Conservation (phyloP, 306 rosid species). For the Begonia masoniana region DNA sequence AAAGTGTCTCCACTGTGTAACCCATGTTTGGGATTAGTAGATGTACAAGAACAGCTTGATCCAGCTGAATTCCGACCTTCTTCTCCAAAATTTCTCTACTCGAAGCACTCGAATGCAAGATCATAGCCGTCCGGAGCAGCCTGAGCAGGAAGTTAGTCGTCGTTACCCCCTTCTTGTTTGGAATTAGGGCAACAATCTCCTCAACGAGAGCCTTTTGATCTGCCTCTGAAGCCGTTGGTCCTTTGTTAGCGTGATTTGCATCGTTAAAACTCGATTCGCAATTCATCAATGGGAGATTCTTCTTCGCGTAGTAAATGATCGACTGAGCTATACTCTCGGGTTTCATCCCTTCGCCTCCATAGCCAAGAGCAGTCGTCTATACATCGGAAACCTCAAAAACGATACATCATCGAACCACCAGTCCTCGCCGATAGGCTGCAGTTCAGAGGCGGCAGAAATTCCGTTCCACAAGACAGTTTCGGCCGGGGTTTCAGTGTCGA, state of each 20-base stretch:
- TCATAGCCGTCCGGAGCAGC: constrained; percentile 57
- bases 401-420: constrained; percentile 88
- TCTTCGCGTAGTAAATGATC: constrained; percentile 60
- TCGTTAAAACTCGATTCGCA: constrained; percentile 36
- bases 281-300: constrained; percentile 42
- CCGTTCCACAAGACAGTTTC: constrained; percentile 61
- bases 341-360: constrained; percentile 44
- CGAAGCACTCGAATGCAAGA: constrained; percentile 40
- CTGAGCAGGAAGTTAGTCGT: constrained; percentile 57
- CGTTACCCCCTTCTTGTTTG: constrained; percentile 39
- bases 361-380: constrained; percentile 45
- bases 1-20: constrained; percentile 69
- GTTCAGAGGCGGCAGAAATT: constrained; percentile 26
- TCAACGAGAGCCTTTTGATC: constrained; percentile 69
- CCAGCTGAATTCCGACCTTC: constrained; percentile 58
- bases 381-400: constrained; percentile 38
- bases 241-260: constrained; percentile 24
- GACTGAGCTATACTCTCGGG: constrained; percentile 52
- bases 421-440: constrained; percentile 39
- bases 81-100: constrained; percentile 54
- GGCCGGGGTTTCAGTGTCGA: constrained; percentile 26
- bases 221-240: constrained; percentile 29
- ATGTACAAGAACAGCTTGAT: constrained; percentile 67
- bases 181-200: constrained; percentile 57
- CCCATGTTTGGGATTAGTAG: constrained; percentile 72